These are phyloP conservation scores for Paecilomyces dactylethromorphus DNA, from an alignment of 2,329 filamentous ascomycete species.

Conservation along the genomic window DNA sequence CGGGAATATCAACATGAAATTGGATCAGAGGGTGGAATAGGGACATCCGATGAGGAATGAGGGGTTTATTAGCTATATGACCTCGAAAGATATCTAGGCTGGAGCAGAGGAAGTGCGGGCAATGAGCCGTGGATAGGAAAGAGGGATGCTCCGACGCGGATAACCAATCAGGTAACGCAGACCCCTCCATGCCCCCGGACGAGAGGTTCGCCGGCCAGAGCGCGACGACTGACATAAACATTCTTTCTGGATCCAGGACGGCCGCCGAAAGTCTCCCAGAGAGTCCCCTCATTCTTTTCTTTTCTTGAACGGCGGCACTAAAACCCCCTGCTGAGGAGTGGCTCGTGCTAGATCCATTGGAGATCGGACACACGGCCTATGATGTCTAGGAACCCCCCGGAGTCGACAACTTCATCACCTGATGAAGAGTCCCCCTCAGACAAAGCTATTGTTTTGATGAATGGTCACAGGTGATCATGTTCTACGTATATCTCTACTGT, in stretches of 20 bases:
- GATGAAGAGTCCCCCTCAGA: neutral
- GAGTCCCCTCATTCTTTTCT: neutral
- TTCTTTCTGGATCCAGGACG: neutral
- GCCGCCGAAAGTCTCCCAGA: neutral
- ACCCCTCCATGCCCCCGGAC: slow-evolving; percentile 31
- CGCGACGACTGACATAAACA: neutral
- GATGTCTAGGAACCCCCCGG: too few relatives aligned
- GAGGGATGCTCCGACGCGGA: slow-evolving; percentile 2
- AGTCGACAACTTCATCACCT: neutral
- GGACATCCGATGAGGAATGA: neutral
- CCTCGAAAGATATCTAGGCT: neutral
- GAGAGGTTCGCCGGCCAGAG: slow-evolving; percentile 19
- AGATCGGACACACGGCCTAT: neutral
- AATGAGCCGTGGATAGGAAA: slow-evolving; percentile 13
- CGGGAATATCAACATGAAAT: neutral
- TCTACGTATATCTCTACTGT: too few relatives aligned
- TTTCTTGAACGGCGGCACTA: neutral
- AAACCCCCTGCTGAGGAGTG: neutral
- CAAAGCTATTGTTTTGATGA: neutral
- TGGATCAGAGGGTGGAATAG: neutral
- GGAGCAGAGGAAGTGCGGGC: neutral
- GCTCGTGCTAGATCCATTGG: slow-evolving; percentile 1
- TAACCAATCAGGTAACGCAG: slow-evolving; percentile 27
- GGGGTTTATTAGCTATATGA: neutral
- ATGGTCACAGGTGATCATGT: too few relatives aligned